These are phyloP conservation scores for Neoascochyta sp. DNA, from an alignment of 2,329 filamentous ascomycete genomes.

Conservation along the genomic window DNA sequence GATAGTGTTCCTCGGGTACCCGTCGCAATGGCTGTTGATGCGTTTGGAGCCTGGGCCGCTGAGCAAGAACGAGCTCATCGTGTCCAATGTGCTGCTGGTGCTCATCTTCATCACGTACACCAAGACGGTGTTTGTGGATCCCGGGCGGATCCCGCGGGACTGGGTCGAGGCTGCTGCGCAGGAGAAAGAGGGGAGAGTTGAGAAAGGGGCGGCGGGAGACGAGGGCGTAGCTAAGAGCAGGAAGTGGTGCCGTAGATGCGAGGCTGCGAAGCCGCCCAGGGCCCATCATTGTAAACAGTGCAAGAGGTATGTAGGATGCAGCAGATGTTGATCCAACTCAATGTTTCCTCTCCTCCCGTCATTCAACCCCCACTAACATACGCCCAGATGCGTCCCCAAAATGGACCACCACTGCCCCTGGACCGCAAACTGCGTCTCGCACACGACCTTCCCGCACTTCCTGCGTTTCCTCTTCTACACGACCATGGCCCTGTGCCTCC, in stretches of 20 bases:
- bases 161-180: too few species aligned
- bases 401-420: slow-evolving; percentile 89
- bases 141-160: slow-evolving; percentile 50
- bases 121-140: slow-evolving; percentile 57
- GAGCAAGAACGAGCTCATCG: slow-evolving; percentile 52
- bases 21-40: slow-evolving; percentile 68
- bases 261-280: slow-evolving; percentile 68
- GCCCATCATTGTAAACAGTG: slow-evolving; percentile 81
- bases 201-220: slow-evolving; percentile 1
- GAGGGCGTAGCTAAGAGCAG: slow-evolving; percentile 24
- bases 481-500: slow-evolving; percentile 59
- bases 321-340: too few species aligned
- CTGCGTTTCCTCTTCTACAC: slow-evolving; percentile 71
- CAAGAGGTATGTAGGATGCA: slow-evolving; percentile 47
- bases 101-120: slow-evolving; percentile 69
- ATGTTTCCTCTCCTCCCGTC: slow-evolving; percentile 1
- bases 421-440: slow-evolving; percentile 78
- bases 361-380: slow-evolving; percentile 1
- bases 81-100: slow-evolving; percentile 64
- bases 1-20: slow-evolving; percentile 67
- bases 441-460: slow-evolving; percentile 79
- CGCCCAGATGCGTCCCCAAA: slow-evolving; percentile 63
- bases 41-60: slow-evolving; percentile 57
- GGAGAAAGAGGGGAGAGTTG: slow-evolving; percentile 6
- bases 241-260: slow-evolving; percentile 73